Evolutionary conservation across 2,329 filamentous ascomycete genomes (phyloP).

Genomic region (Colletotrichum endophyticum): DNA sequence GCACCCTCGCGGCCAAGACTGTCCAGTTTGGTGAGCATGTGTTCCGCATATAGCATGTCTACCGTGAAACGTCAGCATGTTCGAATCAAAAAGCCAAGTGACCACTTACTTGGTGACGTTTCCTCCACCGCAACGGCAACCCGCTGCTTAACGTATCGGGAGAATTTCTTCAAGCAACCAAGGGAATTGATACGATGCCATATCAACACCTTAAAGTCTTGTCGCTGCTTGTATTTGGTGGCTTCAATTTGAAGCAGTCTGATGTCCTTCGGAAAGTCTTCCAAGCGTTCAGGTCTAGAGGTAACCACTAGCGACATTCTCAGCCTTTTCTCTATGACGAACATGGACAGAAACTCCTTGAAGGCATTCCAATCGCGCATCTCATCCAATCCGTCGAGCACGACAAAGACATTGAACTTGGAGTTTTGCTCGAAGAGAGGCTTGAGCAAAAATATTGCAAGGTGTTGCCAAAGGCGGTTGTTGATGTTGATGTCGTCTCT

Average conservation of each 20-base stretch:
- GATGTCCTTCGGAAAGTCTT: neutral
- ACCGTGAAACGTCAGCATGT: neutral
- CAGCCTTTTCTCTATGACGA: neutral
- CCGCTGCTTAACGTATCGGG: neutral
- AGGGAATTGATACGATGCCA: neutral
- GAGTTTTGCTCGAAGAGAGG: neutral
- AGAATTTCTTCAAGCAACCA: neutral
- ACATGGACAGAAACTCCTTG: neutral
- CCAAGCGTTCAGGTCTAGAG: neutral
- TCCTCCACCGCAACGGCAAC: neutral
- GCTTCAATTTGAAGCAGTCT: neutral
- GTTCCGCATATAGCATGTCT: neutral
- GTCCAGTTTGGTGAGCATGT: neutral
- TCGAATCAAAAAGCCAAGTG: fast-evolving
- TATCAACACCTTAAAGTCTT: neutral
- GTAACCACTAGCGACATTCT: neutral
- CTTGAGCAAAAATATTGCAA: neutral
- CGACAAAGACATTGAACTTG: neutral
- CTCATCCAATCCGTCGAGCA: neutral
- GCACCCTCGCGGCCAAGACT: neutral
- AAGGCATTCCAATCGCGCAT: neutral
- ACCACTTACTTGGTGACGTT: neutral
- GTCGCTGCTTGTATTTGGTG: neutral
- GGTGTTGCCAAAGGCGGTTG: neutral
- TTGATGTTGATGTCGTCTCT: neutral